Evolutionary conservation across 1,284 basidiomycete genomes (phyloP).

Genomic region (Polyporus tsugae): DNA sequence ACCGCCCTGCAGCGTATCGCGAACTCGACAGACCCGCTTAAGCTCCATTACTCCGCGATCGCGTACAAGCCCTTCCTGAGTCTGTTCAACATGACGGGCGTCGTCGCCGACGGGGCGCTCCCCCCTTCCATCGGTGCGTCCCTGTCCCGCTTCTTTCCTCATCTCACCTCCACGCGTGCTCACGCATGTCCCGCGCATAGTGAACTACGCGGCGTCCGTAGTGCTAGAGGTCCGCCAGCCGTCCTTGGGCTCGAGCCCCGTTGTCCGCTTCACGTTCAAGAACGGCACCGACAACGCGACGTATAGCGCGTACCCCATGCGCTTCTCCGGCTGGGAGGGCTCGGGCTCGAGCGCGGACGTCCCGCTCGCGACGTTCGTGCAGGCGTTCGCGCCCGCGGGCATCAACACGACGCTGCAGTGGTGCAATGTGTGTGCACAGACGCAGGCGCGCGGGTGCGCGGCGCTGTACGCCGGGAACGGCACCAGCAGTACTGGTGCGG

Average conservation of each 20-base stretch:
- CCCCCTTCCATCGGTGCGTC: slow-evolving; percentile 46
- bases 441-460: slow-evolving; percentile 62
- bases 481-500: slow-evolving; percentile 22
- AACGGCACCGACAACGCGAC: slow-evolving; percentile 52
- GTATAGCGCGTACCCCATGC: slow-evolving; percentile 40
- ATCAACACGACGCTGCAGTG: slow-evolving; percentile 64
- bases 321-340: slow-evolving; percentile 38
- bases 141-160: neutral
- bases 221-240: slow-evolving; percentile 50
- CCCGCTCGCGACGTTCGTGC: slow-evolving; percentile 62
- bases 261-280: slow-evolving; percentile 69
- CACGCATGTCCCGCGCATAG: slow-evolving; percentile 26
- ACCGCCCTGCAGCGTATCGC: slow-evolving; percentile 51
- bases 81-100: slow-evolving; percentile 59
- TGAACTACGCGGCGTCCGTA: slow-evolving; percentile 55
- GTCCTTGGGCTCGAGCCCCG: slow-evolving; percentile 39
- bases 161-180: neutral
- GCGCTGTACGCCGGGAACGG: slow-evolving; percentile 50
- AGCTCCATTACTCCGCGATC: slow-evolving; percentile 52
- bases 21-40: slow-evolving; percentile 52
- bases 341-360: slow-evolving; percentile 49
- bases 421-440: slow-evolving; percentile 68
- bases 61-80: slow-evolving; percentile 65
- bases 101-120: slow-evolving; percentile 40
- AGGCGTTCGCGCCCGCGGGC: slow-evolving; percentile 57